These are phyloP conservation scores for Ettlia oleoabundans DNA, from an alignment of 139 green algal genomes.

Conservation along the genomic window DNA sequence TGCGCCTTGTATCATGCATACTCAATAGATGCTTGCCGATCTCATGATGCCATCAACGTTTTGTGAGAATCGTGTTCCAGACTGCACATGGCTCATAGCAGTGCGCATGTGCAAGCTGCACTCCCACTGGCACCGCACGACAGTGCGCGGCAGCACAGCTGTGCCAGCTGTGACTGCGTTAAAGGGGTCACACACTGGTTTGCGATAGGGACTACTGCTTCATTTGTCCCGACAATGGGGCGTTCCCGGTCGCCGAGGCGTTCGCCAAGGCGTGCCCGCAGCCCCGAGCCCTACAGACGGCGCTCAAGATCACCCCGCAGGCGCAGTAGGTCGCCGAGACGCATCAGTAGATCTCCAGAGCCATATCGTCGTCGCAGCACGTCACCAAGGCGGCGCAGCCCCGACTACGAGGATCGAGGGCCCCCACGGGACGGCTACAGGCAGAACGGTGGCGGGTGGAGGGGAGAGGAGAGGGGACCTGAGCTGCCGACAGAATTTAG, in stretches of 20 bases:
- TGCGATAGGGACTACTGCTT: too few relatives aligned
- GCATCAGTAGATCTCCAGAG: not conserved
- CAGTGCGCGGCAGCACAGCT: too few relatives aligned
- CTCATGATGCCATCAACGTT: too few relatives aligned
- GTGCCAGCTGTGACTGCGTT: too few relatives aligned
- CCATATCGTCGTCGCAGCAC: not conserved
- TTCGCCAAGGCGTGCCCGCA: not conserved
- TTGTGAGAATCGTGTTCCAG: too few relatives aligned
- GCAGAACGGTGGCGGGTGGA: not conserved
- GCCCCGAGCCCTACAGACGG: constrained; percentile 19
- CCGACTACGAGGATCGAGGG: not conserved
- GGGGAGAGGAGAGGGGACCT: not conserved
- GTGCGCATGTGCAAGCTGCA: too few relatives aligned
- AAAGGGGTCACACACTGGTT: too few relatives aligned
- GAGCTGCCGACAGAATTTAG: constrained; percentile 12
- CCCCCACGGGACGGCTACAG: not conserved
- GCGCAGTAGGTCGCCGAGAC: not conserved
- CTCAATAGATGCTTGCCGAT: not conserved
- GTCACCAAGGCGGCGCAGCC: not conserved
- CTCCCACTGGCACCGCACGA: too few relatives aligned
- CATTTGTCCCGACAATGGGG: too few relatives aligned
- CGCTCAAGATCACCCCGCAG: not conserved
- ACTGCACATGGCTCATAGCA: too few relatives aligned
- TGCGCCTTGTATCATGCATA: not conserved
- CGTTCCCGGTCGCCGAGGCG: not conserved